Evolutionary conservation across 345 rosid species (phyloP).

Genomic region (Boechera stricta): DNA sequence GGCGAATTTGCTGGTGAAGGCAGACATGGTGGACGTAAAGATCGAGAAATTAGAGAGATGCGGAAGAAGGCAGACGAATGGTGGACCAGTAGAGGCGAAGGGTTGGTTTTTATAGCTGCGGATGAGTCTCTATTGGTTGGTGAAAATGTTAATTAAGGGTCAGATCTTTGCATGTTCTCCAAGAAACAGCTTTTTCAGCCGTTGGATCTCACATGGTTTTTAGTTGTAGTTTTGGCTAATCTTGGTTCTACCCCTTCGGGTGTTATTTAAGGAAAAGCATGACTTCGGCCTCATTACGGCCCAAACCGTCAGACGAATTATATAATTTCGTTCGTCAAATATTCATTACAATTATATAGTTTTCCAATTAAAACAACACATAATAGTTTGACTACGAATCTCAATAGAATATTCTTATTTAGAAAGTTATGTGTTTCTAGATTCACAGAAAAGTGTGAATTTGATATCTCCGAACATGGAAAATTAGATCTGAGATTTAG

Average conservation of each 20-base stretch:
- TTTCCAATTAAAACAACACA: not conserved
- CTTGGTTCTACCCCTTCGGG: not conserved
- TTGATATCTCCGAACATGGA: conserved; percentile 31
- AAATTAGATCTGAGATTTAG: conserved; percentile 29
- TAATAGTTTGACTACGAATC: conserved; percentile 33
- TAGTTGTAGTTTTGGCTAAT: conserved; percentile 19
- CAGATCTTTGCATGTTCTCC: conserved; percentile 46
- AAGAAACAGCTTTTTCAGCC: conserved; percentile 39
- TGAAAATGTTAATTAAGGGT: conserved; percentile 28
- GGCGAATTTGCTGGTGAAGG: conserved; percentile 79
- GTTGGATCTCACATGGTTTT: conserved; percentile 48
- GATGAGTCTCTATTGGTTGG: conserved; percentile 32
- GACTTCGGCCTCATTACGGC: conserved; percentile 27
- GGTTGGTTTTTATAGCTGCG: conserved; percentile 34
- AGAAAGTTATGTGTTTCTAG: not conserved
- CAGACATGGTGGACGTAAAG: conserved; percentile 54
- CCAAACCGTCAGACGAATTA: conserved; percentile 8
- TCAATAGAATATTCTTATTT: conserved; percentile 16
- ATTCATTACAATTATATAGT: not conserved
- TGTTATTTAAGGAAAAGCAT: not conserved
- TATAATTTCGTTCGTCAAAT: not conserved
- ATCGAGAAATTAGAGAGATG: conserved; percentile 1
- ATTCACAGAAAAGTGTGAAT: conserved; percentile 23
- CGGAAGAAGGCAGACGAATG: not conserved
- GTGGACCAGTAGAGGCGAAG: conserved; percentile 35